Base-by-base conservation (phyloP, 1,139 yeast genomes). In the Taphrina wiesneri region DNA sequence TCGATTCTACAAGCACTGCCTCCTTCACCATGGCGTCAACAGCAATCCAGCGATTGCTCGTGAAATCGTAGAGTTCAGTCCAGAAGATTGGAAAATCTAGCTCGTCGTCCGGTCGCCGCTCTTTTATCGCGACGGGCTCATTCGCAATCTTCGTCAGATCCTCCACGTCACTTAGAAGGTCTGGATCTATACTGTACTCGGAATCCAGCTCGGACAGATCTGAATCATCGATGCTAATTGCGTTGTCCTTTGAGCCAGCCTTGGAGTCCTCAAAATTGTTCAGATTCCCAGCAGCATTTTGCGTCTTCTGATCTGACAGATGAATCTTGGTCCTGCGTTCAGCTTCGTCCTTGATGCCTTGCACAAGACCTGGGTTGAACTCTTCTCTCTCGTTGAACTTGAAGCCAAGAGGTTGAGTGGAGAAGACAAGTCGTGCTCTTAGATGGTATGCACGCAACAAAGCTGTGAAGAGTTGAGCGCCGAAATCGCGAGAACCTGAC, bases 51-150 rank as follows among this genome's bases (percentile, higher is more conserved):
- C 82, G 83, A 67, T 84, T 81, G 68, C 39, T 36, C 5, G 82
- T 84, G 62, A 82, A 82, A 74, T 92, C 93, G 96, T 96, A 93
- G 0, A 90, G 96, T 75, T 93, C 99, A 21, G 86, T 86, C 99
- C 99, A 93, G 73, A 87, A 90, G 0, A 90, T 80, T 0, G 98
- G 98, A 72, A 79, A 86, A 4, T 74, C 73, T 0, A 84, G 77
- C 23, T 56, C 68, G 13, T 28, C 39, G 34, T 62, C 65, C n/a
- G 39, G 23, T 7, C 28, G 43, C 7, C 56, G 30, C 28, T 32
- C 45, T 17, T 13, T 34, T 7, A 11, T 7, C 2, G 41, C 13
- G 0, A 23, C 13, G 7, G 49, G 17, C 2, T 15, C 28, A 7
- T 36, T 54, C 4, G 45, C 13, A 19, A 26, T 6, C 34, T 52